These are phyloP conservation scores for Quercus engelmannii DNA, from an alignment of 306 rosid species.

Conservation along the genomic window DNA sequence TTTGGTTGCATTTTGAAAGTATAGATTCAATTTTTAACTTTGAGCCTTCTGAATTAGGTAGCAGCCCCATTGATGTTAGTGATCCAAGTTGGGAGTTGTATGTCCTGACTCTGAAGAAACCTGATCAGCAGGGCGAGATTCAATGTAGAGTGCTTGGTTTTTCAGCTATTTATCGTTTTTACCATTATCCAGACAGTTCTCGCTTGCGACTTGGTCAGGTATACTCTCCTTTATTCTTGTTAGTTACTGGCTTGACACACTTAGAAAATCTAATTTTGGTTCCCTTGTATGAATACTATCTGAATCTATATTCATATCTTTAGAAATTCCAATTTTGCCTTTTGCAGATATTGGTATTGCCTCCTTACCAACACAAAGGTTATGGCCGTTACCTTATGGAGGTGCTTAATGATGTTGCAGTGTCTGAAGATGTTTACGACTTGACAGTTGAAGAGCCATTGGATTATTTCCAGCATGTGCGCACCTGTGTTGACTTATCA, in stretches of 20 bases:
- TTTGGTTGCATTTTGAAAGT: slow-evolving; percentile 5
- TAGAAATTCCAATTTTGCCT: slow-evolving; percentile 7
- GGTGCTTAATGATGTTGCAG: slow-evolving; percentile 61
- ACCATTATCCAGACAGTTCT: slow-evolving; percentile 71
- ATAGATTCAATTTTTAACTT: slow-evolving; percentile 4
- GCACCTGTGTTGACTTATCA: slow-evolving; percentile 63
- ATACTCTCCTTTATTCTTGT: slow-evolving; percentile 9
- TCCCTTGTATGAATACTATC: background rate
- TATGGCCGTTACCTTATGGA: slow-evolving; percentile 76
- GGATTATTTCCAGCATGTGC: slow-evolving; percentile 72
- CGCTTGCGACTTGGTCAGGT: slow-evolving; percentile 93
- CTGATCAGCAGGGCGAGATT: slow-evolving; percentile 45
- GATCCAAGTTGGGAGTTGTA: slow-evolving; percentile 93
- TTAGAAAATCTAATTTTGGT: background rate
- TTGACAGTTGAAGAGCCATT: slow-evolving; percentile 90
- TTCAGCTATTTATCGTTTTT: slow-evolving; percentile 83
- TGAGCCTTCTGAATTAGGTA: slow-evolving; percentile 43
- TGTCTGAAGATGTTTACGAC: slow-evolving; percentile 72
- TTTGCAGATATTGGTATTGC: slow-evolving; percentile 73
- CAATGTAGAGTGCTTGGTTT: slow-evolving; percentile 65
- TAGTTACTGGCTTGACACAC: background rate
- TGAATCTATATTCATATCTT: background rate
- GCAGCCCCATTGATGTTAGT: slow-evolving; percentile 83
- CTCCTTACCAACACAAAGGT: slow-evolving; percentile 87
- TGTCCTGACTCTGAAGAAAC: slow-evolving; percentile 56